These are phyloP conservation scores for Bidens hawaiensis DNA, from an alignment of 140 eudicot species.

Conservation along the genomic window DNA sequence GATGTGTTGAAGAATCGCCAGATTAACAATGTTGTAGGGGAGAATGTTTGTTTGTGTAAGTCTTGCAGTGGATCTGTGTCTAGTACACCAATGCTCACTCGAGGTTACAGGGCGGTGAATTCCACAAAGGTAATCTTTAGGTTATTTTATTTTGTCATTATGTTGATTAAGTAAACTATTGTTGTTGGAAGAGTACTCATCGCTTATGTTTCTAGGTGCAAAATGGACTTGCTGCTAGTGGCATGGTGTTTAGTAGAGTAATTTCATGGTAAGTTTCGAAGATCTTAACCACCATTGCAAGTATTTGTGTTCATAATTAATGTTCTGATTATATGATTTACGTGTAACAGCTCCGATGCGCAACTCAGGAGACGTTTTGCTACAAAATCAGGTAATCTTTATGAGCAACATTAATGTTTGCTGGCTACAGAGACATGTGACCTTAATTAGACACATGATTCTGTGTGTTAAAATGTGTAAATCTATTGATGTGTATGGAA, in stretches of 20 bases:
- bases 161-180: not conserved
- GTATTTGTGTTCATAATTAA: not conserved
- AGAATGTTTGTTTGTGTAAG: constrained; percentile 28
- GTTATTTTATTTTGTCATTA: constrained; percentile 3
- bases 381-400: constrained; percentile 53
- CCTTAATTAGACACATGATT: not conserved
- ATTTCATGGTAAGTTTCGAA: constrained; percentile 35
- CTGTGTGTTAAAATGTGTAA: not conserved
- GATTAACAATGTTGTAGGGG: constrained; percentile 23
- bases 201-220: constrained; percentile 10
- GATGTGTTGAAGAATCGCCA: constrained; percentile 28
- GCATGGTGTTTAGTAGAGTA: constrained; percentile 41
- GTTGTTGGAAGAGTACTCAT: not conserved
- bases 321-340: constrained; percentile 11
- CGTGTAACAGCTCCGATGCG: constrained; percentile 39
- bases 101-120: constrained; percentile 33
- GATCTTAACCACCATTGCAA: not conserved
- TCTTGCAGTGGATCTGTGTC: constrained; percentile 31
- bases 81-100: constrained; percentile 23
- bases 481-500: not conserved
- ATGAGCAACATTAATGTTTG: not conserved
- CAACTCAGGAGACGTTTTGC: constrained; percentile 51
- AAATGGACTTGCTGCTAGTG: constrained; percentile 28
- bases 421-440: not conserved
- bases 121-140: constrained; percentile 24